phyloP scores from a whole-genome alignment of 352 stramenopile species.

The Globisporangium ultimum region DNA sequence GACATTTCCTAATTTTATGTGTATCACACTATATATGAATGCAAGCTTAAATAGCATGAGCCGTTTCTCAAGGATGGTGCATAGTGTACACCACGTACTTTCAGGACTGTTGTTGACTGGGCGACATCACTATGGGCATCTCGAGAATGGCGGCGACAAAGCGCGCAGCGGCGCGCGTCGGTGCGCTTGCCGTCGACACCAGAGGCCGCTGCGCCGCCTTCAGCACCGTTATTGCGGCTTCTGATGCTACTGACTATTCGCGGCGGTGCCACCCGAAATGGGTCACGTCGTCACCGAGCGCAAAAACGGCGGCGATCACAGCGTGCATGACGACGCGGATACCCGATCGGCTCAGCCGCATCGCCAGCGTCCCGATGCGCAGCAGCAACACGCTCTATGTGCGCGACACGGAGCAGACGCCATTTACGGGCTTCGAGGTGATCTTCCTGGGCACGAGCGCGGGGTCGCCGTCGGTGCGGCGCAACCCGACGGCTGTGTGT shows the following conservation, averaged over 20 bases:
- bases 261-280: constrained; percentile 1
- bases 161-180: too few species aligned
- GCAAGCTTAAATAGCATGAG: too few species aligned
- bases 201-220: too few species aligned
- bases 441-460: constrained; percentile 81
- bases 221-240: not conserved
- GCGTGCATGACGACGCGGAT: constrained; percentile 27
- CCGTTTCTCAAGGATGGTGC: too few species aligned
- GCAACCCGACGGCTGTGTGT: constrained; percentile 61
- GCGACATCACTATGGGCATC: too few species aligned
- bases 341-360: constrained; percentile 29
- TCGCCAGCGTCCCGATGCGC: constrained; percentile 52
- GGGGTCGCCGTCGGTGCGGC: constrained; percentile 62
- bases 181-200: too few species aligned
- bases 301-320: constrained; percentile 13
- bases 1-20: too few species aligned
- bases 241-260: not conserved
- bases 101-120: too few species aligned
- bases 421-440: constrained; percentile 84
- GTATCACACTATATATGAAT: too few species aligned
- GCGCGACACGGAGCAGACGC: constrained; percentile 21
- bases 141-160: too few species aligned
- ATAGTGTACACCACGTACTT: too few species aligned
- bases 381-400: constrained; percentile 57
- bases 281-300: constrained; percentile 6